These are phyloP conservation scores for Cryphonectria carpinicola DNA, from an alignment of 2,329 filamentous ascomycete species.

Conservation along the genomic window DNA sequence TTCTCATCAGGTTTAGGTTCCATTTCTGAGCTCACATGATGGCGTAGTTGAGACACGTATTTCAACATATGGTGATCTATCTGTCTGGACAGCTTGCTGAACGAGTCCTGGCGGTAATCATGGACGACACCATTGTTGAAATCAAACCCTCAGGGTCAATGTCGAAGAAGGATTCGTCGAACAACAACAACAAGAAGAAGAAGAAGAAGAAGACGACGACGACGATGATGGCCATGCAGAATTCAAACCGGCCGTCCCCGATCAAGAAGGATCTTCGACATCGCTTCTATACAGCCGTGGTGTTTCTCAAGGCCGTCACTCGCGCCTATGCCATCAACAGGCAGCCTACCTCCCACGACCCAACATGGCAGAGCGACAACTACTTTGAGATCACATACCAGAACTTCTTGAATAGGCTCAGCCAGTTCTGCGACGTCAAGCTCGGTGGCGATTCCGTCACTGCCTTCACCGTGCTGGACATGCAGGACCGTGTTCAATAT, in stretches of 20 bases:
- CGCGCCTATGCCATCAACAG: not conserved
- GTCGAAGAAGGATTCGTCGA: not conserved
- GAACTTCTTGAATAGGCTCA: conserved; percentile 26
- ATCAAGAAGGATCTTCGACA: not conserved
- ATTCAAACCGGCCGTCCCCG: not conserved
- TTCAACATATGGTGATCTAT: too few species aligned
- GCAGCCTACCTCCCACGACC: conserved; percentile 2
- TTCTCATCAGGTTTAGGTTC: not conserved
- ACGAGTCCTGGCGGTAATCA: not conserved
- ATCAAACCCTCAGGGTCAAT: not conserved
- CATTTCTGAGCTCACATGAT: not conserved
- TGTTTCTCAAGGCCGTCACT: conserved; percentile 14
- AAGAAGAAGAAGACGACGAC: not conserved
- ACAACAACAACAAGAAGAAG: too few species aligned
- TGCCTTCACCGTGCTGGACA: conserved; percentile 20
- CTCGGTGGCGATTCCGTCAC: conserved; percentile 22
- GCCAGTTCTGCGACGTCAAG: conserved; percentile 26
- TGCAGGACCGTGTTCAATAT: conserved; percentile 15
- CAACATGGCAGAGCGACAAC: not conserved
- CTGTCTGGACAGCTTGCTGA: not conserved
- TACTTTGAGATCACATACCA: conserved; percentile 2
- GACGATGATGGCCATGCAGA: not conserved
- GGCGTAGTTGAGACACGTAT: not conserved
- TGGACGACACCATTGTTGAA: not conserved
- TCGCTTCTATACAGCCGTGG: conserved; percentile 12